phyloP scores from a whole-genome alignment of 192 early-diverging fungal species.

The Obelidium mucronatum region DNA sequence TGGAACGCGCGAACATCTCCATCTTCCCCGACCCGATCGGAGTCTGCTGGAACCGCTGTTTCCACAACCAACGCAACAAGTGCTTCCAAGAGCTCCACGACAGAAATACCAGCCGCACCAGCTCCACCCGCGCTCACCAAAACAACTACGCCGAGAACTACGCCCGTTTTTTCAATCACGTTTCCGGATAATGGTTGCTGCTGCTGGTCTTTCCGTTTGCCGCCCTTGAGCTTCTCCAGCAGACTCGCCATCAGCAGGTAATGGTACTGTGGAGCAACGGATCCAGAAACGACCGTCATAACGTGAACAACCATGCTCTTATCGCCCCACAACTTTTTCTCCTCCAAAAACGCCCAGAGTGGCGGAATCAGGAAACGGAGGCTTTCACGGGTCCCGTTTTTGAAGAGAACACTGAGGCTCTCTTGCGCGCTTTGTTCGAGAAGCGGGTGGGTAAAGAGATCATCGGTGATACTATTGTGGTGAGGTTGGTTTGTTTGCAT shows the following conservation, averaged over 20 bases:
- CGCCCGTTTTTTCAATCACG: conserved; percentile 16
- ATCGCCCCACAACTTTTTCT: conserved; percentile 17
- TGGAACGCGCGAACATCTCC: conserved; percentile 12
- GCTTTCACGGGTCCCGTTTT: conserved; percentile 9
- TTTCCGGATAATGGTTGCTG: background rate
- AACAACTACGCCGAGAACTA: conserved; percentile 21
- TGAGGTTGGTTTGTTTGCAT: conserved; percentile 20
- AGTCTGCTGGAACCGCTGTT: background rate
- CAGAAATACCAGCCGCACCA: conserved; percentile 34
- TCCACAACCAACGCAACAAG: conserved; percentile 33
- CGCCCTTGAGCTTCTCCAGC: conserved; percentile 35
- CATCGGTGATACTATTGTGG: conserved; percentile 43
- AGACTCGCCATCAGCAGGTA: conserved; percentile 34
- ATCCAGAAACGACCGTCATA: conserved; percentile 7
- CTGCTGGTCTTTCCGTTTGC: background rate
- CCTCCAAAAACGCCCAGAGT: conserved; percentile 35
- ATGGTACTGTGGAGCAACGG: conserved; percentile 37
- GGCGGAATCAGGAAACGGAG: conserved; percentile 1
- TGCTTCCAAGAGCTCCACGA: conserved; percentile 44
- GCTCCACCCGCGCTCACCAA: conserved; percentile 27
- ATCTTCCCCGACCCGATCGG: background rate
- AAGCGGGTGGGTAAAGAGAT: conserved; percentile 40
- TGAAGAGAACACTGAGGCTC: conserved; percentile 20
- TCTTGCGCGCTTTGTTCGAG: conserved; percentile 29
- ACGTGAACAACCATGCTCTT: conserved; percentile 20